These are phyloP conservation scores for Sphagnum contortum DNA, from an alignment of 225 moss, liverwort and hornwort genomes.

Conservation along the genomic window DNA sequence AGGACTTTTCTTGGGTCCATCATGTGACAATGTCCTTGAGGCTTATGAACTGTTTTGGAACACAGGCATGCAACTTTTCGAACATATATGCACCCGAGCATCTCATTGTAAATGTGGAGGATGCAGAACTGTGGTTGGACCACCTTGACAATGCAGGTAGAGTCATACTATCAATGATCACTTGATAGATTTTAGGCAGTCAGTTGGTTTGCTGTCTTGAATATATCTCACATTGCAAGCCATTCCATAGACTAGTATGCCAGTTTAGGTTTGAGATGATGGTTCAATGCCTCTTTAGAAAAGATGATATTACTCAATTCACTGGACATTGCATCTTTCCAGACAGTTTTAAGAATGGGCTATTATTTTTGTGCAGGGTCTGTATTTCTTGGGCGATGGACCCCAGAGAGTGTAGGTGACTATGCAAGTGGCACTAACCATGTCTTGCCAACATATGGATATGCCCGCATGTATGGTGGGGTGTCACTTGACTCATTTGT, in stretches of 20 bases:
- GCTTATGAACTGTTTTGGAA: neutral
- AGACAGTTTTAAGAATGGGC: no score
- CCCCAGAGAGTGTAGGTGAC: constrained; percentile 97
- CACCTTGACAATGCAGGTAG: constrained; percentile 78
- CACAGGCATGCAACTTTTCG: constrained; percentile 89
- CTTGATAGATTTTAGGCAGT: no score
- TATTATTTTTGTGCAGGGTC: constrained; percentile 49
- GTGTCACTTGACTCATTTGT: constrained; percentile 93
- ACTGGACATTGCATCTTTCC: no score
- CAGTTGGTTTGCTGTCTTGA: no score
- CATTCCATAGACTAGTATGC: no score
- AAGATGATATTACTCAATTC: no score
- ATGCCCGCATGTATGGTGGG: constrained; percentile 97
- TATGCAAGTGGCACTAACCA: constrained; percentile 99
- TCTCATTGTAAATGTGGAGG: constrained; percentile 76
- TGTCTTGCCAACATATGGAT: constrained; percentile 92
- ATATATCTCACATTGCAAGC: no score
- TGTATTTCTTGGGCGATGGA: constrained; percentile 88
- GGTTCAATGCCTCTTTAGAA: no score
- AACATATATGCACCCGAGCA: constrained; percentile 97
- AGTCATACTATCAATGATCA: no score
- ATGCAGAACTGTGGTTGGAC: constrained; percentile 78
- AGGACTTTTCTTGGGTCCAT: no score
- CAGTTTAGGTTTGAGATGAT: no score
- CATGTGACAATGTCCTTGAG: no score